A percentile compares a stretch with the other conserved stretches of the same genome.
Evolutionary conservation across 2,329 filamentous ascomycete species (phyloP).

Genomic region (Pestalotiopsis sp.): DNA sequence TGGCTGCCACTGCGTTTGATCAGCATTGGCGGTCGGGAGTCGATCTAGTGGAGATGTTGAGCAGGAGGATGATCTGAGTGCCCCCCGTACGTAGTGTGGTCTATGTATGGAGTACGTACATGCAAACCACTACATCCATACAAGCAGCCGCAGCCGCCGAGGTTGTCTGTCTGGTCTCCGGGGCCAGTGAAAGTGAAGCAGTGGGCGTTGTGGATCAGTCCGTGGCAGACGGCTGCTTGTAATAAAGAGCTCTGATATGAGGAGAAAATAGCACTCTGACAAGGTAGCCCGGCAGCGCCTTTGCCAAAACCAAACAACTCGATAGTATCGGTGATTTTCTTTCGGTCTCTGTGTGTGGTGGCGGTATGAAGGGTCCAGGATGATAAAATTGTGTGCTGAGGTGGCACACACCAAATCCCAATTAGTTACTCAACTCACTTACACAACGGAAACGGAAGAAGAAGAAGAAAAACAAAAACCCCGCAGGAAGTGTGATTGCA

Average conservation of each 20-base stretch:
- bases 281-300: neutral
- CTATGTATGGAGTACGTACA: neutral
- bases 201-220: neutral
- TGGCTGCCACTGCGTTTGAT: slow-evolving; percentile 11
- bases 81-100: neutral
- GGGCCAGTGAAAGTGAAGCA: neutral
- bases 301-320: neutral
- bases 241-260: neutral
- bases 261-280: neutral
- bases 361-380: neutral
- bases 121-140: neutral
- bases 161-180: neutral
- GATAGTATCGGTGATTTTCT: neutral
- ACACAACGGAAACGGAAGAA: neutral
- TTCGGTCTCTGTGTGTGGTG: neutral
- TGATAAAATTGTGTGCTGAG: neutral
- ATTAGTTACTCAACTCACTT: neutral
- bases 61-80: neutral
- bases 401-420: neutral
- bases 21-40: slow-evolving; percentile 7
- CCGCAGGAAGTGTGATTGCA: slow-evolving; percentile 1
- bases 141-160: neutral
- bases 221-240: neutral
- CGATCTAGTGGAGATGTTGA: neutral
- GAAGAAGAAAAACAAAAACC: neutral